phyloP scores from a whole-genome alignment of 148 eudicot species.

The Camellia sinensis region DNA sequence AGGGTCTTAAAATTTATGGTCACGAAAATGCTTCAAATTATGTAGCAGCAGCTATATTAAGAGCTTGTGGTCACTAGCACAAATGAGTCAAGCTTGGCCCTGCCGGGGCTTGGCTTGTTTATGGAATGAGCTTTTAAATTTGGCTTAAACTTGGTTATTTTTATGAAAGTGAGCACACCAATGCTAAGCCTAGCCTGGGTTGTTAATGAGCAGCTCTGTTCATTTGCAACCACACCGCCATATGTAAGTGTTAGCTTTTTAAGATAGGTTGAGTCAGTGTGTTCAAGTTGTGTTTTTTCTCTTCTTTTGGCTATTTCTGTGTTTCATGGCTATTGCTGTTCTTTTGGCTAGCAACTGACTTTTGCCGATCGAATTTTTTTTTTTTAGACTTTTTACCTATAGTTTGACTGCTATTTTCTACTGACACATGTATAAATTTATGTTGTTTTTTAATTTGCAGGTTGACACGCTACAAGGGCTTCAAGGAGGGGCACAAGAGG shows the following conservation, averaged over 20 bases:
- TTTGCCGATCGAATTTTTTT: too few relatives aligned
- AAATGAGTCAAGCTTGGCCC: background rate
- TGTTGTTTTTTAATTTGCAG: slow-evolving; percentile 27
- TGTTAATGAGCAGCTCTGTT: background rate
- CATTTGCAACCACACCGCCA: background rate
- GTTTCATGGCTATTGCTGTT: background rate
- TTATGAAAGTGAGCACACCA: background rate
- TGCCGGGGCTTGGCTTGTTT: background rate
- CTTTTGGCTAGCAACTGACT: background rate
- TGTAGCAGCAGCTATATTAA: too few relatives aligned
- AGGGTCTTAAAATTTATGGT: background rate
- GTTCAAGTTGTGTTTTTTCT: background rate
- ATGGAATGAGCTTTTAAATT: background rate
- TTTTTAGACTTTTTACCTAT: background rate
- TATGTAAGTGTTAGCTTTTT: background rate
- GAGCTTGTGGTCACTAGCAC: background rate
- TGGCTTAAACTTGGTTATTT: background rate
- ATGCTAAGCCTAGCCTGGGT: background rate
- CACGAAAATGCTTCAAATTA: background rate
- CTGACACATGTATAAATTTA: background rate
- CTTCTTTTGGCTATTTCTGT: background rate
- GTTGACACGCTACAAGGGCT: slow-evolving; percentile 79
- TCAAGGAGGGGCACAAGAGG: slow-evolving; percentile 89
- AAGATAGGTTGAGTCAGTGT: background rate
- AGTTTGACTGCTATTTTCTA: background rate